Conservation (phyloP, 2,329 filamentous ascomycete species). For the Catunica adiposa region DNA sequence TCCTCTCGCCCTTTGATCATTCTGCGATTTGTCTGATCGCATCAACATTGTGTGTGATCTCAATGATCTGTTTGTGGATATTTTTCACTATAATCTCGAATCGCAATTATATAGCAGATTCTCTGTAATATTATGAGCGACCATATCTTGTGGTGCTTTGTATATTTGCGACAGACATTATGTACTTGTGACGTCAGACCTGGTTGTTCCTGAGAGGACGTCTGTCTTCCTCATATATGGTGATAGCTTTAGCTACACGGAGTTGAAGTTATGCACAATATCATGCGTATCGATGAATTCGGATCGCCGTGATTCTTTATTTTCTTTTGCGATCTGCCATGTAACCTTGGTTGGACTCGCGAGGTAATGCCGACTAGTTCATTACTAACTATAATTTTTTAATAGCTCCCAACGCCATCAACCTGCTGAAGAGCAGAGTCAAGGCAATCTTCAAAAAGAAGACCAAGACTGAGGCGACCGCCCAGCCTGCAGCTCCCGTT, state of each 20-base stretch:
- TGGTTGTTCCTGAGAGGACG: background rate
- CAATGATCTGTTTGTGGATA: too few relatives aligned
- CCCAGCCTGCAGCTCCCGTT: conserved; percentile 17
- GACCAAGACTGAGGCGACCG: conserved; percentile 14
- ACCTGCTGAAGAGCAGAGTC: conserved; percentile 40
- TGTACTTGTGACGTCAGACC: too few relatives aligned
- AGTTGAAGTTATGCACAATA: background rate
- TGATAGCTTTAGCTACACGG: background rate
- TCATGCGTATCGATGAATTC: background rate
- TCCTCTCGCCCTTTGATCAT: background rate
- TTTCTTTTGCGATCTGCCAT: background rate
- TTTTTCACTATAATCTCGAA: too few relatives aligned
- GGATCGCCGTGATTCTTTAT: background rate
- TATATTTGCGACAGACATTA: too few relatives aligned
- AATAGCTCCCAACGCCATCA: conserved; percentile 32
- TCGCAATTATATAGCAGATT: too few relatives aligned
- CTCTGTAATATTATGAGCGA: too few relatives aligned
- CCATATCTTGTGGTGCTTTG: too few relatives aligned
- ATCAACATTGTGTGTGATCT: background rate
- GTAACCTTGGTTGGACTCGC: background rate
- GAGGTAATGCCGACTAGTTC: background rate
- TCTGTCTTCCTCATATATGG: background rate
- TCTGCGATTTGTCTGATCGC: background rate
- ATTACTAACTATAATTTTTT: background rate
- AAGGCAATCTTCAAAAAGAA: conserved; percentile 37